These are phyloP conservation scores for Moesziomyces antarcticus DNA, from an alignment of 1,284 basidiomycete genomes.

Conservation along the genomic window DNA sequence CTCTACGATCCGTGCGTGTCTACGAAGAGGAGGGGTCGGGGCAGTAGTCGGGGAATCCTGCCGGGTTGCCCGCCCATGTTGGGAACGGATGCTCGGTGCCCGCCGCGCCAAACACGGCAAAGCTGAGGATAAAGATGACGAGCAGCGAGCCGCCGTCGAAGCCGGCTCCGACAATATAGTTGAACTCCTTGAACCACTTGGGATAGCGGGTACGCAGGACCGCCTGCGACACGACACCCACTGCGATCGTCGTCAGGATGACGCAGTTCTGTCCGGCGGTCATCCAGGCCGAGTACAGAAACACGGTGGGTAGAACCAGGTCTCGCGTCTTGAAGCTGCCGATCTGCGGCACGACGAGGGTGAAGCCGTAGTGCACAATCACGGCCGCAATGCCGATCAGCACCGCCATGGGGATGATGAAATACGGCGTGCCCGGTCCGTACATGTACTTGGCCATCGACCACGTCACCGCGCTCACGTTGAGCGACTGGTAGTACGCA, in stretches of 20 bases:
- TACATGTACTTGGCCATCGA: constrained; percentile 42
- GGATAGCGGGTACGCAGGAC: constrained; percentile 75
- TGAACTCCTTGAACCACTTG: constrained; percentile 74
- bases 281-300: constrained; percentile 52
- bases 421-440: constrained; percentile 24
- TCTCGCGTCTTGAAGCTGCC: constrained; percentile 12
- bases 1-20: no score
- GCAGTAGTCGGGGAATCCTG: constrained; percentile 15
- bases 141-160: constrained; percentile 77
- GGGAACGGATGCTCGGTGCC: constrained; percentile 73
- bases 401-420: constrained; percentile 40
- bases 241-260: constrained; percentile 71
- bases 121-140: constrained; percentile 76
- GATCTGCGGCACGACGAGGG: constrained; percentile 13
- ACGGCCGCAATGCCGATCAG: constrained; percentile 31
- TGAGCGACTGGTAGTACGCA: constrained; percentile 25
- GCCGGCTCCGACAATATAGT: constrained; percentile 77
- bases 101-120: constrained; percentile 77
- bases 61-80: constrained; percentile 33
- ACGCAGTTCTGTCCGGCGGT: constrained; percentile 74
- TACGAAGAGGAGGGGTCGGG: constrained; percentile 11
- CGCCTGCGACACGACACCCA: constrained; percentile 74
- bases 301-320: constrained; percentile 29
- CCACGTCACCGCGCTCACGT: constrained; percentile 42
- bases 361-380: constrained; percentile 21